Evolutionary conservation across 139 green algal genomes (phyloP), one percentile per base, ranked within the genome.

Genomic region (Nannochloris sp.): DNA sequence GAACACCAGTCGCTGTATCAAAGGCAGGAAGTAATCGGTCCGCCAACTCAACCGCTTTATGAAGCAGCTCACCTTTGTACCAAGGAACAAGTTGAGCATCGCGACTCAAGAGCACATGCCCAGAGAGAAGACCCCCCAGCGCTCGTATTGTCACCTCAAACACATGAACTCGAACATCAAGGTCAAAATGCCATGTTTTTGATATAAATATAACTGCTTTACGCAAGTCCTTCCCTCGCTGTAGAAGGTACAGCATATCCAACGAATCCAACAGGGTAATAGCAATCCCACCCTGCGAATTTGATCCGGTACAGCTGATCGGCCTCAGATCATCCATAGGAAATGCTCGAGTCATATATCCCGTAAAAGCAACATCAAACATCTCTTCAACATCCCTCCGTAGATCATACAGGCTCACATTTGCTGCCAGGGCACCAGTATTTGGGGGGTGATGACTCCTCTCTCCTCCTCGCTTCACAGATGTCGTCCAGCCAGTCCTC

Each of bases 211-310:
- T 12, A 68, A 31, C 29, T 89, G 55, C 3, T 80, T 83, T 0
- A 69, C 23, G 34, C 31, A 91, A 29, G 64, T 83, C 72, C 24
- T 10, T 14, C 2, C 46, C 37, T 31, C 50, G 12, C 54, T 0
- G 4, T 3, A 37, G 48, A 64, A 95, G 74, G 53, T 91, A 18
- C 5, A 96, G 81, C 1, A 85, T 80, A 65, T 96, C 87, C 27
- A 96, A 59, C 1, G 75, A 70, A 69, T 96, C 89, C 15, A 96
- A 57, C 5, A 95, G 74, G 0, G 88, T 95, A 43, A 95, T 64
- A 0, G 71, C 84, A 11, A 95, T 74, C 15, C 87, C 87, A 18
- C 89, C 89, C 66, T 95, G 84, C 43, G 81, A 87, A 76, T 95
- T 72, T 34, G 65, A 50, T 7, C 87, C 87, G 1, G 50, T 34